These are phyloP conservation scores for Brassica incana DNA, from an alignment of 345 rosid genomes.

Conservation along the genomic window DNA sequence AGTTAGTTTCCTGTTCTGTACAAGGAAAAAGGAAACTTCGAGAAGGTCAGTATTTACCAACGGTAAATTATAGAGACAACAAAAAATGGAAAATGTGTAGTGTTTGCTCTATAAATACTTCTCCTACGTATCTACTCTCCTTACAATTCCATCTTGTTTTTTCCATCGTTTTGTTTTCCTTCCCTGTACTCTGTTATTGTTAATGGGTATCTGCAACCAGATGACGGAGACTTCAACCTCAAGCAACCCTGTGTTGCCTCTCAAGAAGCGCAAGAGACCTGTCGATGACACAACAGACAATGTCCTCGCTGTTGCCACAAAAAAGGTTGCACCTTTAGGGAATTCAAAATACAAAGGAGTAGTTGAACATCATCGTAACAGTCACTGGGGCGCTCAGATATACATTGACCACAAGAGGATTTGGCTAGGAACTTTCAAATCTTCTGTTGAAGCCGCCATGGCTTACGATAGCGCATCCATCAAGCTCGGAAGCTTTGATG, in stretches of 20 bases:
- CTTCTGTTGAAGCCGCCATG: constrained; percentile 53
- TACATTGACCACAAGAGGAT: constrained; percentile 32
- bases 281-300: background rate
- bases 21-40: too few relatives aligned
- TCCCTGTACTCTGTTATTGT: too few relatives aligned
- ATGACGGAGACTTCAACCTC: background rate
- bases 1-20: too few relatives aligned
- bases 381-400: constrained; percentile 63
- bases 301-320: background rate
- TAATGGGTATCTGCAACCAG: too few relatives aligned
- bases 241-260: background rate
- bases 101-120: too few relatives aligned
- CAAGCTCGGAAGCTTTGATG: constrained; percentile 40
- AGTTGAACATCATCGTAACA: constrained; percentile 52
- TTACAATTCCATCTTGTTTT: too few relatives aligned
- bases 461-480: constrained; percentile 60
- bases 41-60: too few relatives aligned
- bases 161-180: too few relatives aligned
- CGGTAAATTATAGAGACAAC: too few relatives aligned
- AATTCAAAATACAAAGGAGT: constrained; percentile 45
- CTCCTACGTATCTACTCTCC: too few relatives aligned
- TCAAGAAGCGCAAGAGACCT: constrained; percentile 20
- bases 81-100: too few relatives aligned
- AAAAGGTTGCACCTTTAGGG: background rate
- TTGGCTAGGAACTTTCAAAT: constrained; percentile 67